Percentiles rank a stretch among this genome's conserved stretches.
Conservation (phyloP, 306 rosid genomes). For the Quercus rubra region DNA sequence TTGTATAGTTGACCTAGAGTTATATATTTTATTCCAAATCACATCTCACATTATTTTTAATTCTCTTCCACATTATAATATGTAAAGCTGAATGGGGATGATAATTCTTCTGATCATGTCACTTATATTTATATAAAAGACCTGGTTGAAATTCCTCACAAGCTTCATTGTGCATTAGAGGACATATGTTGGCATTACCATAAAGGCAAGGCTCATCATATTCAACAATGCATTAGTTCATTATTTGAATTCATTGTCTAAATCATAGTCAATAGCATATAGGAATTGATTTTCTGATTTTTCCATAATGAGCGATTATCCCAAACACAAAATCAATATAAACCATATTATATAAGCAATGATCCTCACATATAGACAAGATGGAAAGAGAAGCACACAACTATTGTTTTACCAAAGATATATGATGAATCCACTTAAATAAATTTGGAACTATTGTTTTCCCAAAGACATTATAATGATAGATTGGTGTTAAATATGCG, state of each 20-base stretch:
- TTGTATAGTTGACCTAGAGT: not conserved
- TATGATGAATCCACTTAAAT: not conserved
- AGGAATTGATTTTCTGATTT: not conserved
- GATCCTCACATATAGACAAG: not conserved
- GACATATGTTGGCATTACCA: not conserved
- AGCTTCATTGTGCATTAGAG: not conserved
- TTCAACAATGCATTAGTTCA: not conserved
- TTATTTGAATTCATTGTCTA: not conserved
- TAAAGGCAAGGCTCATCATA: not conserved
- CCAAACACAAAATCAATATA: not conserved
- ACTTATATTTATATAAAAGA: not conserved
- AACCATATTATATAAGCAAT: not conserved
- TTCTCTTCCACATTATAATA: not conserved
- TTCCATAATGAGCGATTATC: not conserved
- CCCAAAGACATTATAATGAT: too few species aligned
- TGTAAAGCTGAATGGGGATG: not conserved
- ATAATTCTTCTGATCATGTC: not conserved
- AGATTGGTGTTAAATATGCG: too few species aligned
- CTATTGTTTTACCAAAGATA: not conserved
- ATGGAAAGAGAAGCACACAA: not conserved
- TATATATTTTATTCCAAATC: not conserved
- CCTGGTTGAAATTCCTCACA: not conserved
- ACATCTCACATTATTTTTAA: not conserved
- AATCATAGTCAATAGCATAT: not conserved
- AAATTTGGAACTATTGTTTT: not conserved